These are phyloP conservation scores for Mucor circinelloides DNA, from an alignment of 371 early-diverging fungal genomes.

Conservation along the genomic window DNA sequence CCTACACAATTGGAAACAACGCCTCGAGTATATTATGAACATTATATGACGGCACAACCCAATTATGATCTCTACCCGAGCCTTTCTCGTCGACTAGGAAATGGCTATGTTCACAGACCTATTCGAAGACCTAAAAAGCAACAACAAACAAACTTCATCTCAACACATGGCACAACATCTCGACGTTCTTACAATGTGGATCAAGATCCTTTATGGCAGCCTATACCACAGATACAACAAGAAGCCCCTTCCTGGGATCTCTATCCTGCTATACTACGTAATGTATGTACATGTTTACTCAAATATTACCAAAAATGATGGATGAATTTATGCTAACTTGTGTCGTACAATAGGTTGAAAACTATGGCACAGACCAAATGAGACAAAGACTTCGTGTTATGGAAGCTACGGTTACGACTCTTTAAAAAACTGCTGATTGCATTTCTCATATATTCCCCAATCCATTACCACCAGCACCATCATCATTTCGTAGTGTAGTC, in stretches of 20 bases:
- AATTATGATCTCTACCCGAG: slow-evolving; percentile 48
- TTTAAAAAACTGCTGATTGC: too few relatives aligned
- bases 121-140: slow-evolving; percentile 7
- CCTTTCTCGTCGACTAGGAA: slow-evolving; percentile 37
- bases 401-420: slow-evolving; percentile 20
- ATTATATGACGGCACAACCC: slow-evolving; percentile 36
- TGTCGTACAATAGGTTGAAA: slow-evolving; percentile 36
- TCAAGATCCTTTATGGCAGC: slow-evolving; percentile 24
- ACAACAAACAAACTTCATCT: slow-evolving; percentile 32
- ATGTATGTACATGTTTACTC: slow-evolving; percentile 26
- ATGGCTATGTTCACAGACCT: slow-evolving; percentile 37
- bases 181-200: not conserved
- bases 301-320: not conserved
- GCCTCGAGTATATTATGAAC: slow-evolving; percentile 39
- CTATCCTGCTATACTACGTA: slow-evolving; percentile 44
- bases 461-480: not conserved
- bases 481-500: not conserved
- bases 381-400: slow-evolving; percentile 37
- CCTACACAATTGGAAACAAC: slow-evolving; percentile 38
- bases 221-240: slow-evolving; percentile 13
- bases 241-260: slow-evolving; percentile 41
- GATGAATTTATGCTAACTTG: not conserved
- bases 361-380: slow-evolving; percentile 52
- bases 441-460: not conserved
- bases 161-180: slow-evolving; percentile 17